Evolutionary conservation across 768 basidiomycete species (phyloP).

Genomic region (Tulasnella calospora): DNA sequence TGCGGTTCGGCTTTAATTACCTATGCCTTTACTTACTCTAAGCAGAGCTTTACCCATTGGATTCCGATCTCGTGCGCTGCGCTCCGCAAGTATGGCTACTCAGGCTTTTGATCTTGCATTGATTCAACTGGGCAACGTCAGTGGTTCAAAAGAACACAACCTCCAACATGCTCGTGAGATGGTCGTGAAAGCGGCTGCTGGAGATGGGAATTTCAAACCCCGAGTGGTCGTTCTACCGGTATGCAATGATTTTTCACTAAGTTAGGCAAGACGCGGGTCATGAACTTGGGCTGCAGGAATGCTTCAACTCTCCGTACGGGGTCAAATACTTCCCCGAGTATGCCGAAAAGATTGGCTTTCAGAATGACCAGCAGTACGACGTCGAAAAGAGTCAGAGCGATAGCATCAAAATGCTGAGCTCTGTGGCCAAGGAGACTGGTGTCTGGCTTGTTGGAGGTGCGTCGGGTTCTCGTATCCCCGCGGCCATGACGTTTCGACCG

Average conservation of each 20-base stretch:
- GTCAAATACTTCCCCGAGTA: slow-evolving; percentile 74
- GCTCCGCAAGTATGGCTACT: background rate
- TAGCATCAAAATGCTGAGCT: slow-evolving; percentile 75
- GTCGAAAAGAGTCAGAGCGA: slow-evolving; percentile 55
- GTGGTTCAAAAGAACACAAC: slow-evolving; percentile 67
- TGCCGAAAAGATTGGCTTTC: slow-evolving; percentile 71
- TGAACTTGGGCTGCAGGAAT: slow-evolving; percentile 52
- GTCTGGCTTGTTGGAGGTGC: slow-evolving; percentile 92
- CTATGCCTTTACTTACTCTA: slow-evolving; percentile 1
- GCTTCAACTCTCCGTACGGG: slow-evolving; percentile 84
- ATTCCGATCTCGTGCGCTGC: background rate
- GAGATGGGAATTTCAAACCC: slow-evolving; percentile 49
- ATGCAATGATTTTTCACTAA: slow-evolving; percentile 32
- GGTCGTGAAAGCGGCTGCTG: slow-evolving; percentile 63
- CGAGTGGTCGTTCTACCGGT: slow-evolving; percentile 83
- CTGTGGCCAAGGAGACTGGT: slow-evolving; percentile 66
- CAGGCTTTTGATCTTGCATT: slow-evolving; percentile 78
- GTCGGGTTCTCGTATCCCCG: background rate
- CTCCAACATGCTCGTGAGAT: slow-evolving; percentile 75
- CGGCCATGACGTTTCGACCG: background rate
- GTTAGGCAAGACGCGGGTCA: background rate
- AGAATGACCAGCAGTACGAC: slow-evolving; percentile 55
- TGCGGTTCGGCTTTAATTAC: background rate
- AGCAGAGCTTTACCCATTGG: background rate
- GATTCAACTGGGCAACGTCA: slow-evolving; percentile 78